Conservation (phyloP, 176 grass and related monocot species). For the Oryza glaberrima region DNA sequence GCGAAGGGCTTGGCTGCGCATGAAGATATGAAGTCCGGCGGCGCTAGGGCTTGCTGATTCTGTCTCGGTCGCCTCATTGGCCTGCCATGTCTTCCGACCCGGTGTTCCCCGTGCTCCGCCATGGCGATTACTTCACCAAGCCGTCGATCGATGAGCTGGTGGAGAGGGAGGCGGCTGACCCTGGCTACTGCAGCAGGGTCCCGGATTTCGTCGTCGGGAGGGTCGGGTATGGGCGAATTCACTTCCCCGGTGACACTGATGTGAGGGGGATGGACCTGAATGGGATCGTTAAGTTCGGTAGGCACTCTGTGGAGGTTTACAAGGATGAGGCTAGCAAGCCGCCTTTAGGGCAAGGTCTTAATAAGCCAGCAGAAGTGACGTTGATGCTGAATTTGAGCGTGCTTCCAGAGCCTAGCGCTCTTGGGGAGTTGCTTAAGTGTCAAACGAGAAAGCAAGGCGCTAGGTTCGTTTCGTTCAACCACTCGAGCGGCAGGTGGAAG, state of each 20-base stretch:
- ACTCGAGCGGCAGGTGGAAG: slow-evolving; percentile 66
- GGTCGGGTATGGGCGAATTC: slow-evolving; percentile 60
- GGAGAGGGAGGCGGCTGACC: slow-evolving; percentile 55
- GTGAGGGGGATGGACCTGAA: slow-evolving; percentile 77
- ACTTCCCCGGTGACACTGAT: slow-evolving; percentile 61
- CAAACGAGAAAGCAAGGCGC: slow-evolving; percentile 67
- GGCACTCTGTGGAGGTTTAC: slow-evolving; percentile 69
- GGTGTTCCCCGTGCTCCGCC: slow-evolving; percentile 57
- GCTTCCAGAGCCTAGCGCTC: slow-evolving; percentile 32
- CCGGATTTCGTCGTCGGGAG: slow-evolving; percentile 72
- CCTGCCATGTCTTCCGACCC: slow-evolving; percentile 23
- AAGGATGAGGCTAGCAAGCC: slow-evolving; percentile 70
- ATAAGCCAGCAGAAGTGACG: slow-evolving; percentile 90
- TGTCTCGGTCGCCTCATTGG: background rate
- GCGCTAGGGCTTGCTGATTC: background rate
- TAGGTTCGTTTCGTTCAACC: slow-evolving; percentile 74
- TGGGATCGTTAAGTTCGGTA: slow-evolving; percentile 67
- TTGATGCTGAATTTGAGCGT: slow-evolving; percentile 45
- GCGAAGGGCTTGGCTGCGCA: background rate
- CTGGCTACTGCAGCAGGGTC: slow-evolving; percentile 77
- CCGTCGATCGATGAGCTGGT: slow-evolving; percentile 76
- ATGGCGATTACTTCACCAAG: slow-evolving; percentile 70
- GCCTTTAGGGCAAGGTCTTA: slow-evolving; percentile 71
- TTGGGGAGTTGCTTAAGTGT: slow-evolving; percentile 47
- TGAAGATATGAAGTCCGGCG: background rate